Evolutionary conservation across 208 protist genomes (phyloP).

Genomic region (Crithidia fasciculata): DNA sequence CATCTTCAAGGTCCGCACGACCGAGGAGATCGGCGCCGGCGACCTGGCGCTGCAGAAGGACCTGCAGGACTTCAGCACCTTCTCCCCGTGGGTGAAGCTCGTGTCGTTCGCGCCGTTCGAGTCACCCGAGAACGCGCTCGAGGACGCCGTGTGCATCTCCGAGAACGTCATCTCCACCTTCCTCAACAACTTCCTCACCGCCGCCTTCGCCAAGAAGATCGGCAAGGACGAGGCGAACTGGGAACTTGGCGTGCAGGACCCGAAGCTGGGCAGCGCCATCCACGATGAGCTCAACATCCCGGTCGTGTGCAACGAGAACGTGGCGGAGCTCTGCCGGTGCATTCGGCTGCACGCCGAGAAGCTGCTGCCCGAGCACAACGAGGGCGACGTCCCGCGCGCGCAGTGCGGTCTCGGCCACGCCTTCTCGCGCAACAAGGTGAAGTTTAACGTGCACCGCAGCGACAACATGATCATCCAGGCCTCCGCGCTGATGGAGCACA

Average conservation of each 20-base stretch:
- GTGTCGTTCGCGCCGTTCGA: conserved; percentile 97
- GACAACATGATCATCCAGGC: conserved; percentile 99
- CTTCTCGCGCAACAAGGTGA: conserved; percentile 98
- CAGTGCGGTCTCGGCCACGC: conserved; percentile 98
- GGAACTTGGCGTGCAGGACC: conserved; percentile 95
- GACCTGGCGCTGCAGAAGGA: conserved; percentile 93
- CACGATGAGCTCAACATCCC: conserved; percentile 86
- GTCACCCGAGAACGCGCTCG: conserved; percentile 97
- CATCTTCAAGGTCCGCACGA: conserved; percentile 94
- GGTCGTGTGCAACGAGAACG: conserved; percentile 90
- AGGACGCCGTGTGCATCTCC: conserved; percentile 97
- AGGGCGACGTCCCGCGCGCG: conserved; percentile 95
- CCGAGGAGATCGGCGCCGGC: conserved; percentile 94
- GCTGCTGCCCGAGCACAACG: conserved; percentile 93
- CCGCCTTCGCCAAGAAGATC: conserved; percentile 94
- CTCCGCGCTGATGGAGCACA: conserved; percentile 97
- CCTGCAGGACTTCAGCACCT: conserved; percentile 93
- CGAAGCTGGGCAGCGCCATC: conserved; percentile 96
- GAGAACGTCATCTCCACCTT: conserved; percentile 94
- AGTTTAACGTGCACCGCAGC: conserved; percentile 99
- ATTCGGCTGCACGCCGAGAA: conserved; percentile 96
- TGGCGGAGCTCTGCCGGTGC: conserved; percentile 94
- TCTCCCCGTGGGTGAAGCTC: conserved; percentile 96
- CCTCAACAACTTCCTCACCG: conserved; percentile 95
- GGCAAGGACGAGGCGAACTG: conserved; percentile 77